A percentile compares a stretch with the other conserved stretches of the same genome.
These are phyloP conservation scores for Paecilomyces sp. DNA, from an alignment of 2,329 filamentous ascomycete genomes.

Conservation along the genomic window DNA sequence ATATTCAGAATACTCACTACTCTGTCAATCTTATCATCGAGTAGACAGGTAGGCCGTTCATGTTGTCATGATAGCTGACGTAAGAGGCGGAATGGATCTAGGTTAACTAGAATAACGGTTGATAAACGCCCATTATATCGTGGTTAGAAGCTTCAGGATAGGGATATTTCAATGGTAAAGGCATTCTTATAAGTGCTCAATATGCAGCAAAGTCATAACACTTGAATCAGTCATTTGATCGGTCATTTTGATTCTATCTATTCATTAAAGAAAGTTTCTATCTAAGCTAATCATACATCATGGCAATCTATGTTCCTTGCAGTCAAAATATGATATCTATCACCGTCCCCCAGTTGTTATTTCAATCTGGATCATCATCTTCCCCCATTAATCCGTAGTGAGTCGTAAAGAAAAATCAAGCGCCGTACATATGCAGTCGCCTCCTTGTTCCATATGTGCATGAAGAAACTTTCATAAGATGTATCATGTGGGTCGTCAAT, in stretches of 20 bases:
- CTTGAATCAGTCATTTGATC: no score
- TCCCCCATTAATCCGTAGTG: neutral
- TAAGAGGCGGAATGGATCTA: neutral
- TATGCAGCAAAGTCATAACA: no score
- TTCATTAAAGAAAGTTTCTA: neutral
- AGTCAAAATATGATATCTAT: neutral
- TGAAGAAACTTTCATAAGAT: neutral
- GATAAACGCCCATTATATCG: neutral
- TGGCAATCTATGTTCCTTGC: neutral
- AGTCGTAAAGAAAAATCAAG: neutral
- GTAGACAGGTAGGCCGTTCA: neutral
- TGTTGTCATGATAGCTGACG: neutral
- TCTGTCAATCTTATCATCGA: neutral
- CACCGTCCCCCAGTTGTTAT: neutral
- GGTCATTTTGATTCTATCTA: neutral
- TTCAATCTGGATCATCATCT: neutral
- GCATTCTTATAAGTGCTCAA: neutral
- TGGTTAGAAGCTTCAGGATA: neutral
- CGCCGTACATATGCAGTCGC: neutral
- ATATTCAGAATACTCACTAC: neutral
- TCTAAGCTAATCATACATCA: neutral
- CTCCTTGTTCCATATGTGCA: neutral
- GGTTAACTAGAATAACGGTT: neutral
- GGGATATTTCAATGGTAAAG: neutral
- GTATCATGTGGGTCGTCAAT: neutral